These are phyloP conservation scores for Cyclanthera cordifolia DNA, from an alignment of 306 rosid species.

Conservation along the genomic window DNA sequence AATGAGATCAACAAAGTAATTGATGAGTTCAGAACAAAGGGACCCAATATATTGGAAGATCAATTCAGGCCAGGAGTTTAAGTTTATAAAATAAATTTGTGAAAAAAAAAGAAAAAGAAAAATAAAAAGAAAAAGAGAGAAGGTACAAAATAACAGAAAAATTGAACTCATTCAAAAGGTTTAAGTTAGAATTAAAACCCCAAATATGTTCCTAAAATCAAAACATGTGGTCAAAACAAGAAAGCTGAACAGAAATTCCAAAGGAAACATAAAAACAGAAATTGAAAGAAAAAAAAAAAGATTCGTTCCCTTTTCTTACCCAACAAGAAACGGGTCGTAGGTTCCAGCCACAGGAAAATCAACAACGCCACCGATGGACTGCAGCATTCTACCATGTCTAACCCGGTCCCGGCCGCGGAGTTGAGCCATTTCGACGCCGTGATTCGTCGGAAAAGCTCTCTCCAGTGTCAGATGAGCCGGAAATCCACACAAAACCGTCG, in stretches of 20 bases:
- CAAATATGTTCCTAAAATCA: background rate
- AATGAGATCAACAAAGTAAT: background rate
- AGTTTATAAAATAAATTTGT: background rate
- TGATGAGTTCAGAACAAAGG: too few relatives aligned
- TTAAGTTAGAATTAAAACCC: background rate
- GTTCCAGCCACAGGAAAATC: slow-evolving; percentile 67
- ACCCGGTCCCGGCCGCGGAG: slow-evolving; percentile 56
- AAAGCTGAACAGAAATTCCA: slow-evolving; percentile 6
- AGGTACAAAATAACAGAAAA: background rate
- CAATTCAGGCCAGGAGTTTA: background rate
- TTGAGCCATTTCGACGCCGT: slow-evolving; percentile 52
- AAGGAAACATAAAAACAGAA: background rate
- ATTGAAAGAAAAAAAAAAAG: slow-evolving; percentile 2
- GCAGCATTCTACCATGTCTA: slow-evolving; percentile 72
- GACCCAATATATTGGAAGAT: background rate
- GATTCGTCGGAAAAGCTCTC: slow-evolving; percentile 66
- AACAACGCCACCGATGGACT: slow-evolving; percentile 47
- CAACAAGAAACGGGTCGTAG: slow-evolving; percentile 71
- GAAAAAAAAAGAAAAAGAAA: too few relatives aligned
- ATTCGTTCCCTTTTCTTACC: slow-evolving; percentile 35
- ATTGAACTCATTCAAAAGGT: background rate
- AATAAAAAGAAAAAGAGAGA: too few relatives aligned
- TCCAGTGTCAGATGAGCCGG: slow-evolving; percentile 55
- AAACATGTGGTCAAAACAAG: background rate
- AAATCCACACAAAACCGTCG: slow-evolving; percentile 23